Conservation (phyloP, 129 eudicot genomes). For the Escallonia rubra region DNA sequence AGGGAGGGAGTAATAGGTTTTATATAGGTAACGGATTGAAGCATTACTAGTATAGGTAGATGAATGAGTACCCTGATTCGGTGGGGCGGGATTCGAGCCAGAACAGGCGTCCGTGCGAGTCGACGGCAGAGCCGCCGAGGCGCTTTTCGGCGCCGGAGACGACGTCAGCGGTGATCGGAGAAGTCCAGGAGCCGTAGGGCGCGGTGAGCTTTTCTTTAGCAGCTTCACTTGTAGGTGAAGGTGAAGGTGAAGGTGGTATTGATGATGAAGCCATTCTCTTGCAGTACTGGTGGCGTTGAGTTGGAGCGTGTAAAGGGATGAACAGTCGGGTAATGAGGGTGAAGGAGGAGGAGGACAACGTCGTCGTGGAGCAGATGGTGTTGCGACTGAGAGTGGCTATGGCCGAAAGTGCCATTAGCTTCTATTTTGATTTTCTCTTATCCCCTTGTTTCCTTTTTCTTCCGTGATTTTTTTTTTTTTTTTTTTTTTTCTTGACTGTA, state of each 20-base stretch:
- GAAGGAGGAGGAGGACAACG: conserved; percentile 6
- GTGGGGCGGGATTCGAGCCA: conserved; percentile 91
- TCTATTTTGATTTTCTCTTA: too few relatives aligned
- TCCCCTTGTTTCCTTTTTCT: too few relatives aligned
- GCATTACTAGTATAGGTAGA: not conserved
- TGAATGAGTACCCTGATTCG: conserved; percentile 69
- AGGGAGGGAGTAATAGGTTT: not conserved
- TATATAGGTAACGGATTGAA: not conserved
- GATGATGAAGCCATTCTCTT: conserved; percentile 30
- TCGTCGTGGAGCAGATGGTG: conserved; percentile 8
- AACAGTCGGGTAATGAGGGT: conserved; percentile 6
- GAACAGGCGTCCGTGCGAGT: conserved; percentile 62
- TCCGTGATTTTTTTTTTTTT: too few relatives aligned
- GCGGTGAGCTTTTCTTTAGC: conserved; percentile 44
- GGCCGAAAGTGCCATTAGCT: conserved; percentile 21
- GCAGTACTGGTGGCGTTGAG: conserved; percentile 9
- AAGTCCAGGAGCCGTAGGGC: conserved; percentile 91
- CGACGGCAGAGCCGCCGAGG: conserved; percentile 82
- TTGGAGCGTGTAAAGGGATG: conserved; percentile 2
- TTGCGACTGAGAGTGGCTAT: conserved; percentile 20
- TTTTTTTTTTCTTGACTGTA: too few relatives aligned
- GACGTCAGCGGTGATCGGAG: conserved; percentile 86
- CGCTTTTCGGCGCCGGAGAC: conserved; percentile 79
- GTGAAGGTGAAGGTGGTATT: conserved; percentile 24
- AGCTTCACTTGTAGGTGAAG: conserved; percentile 18